Conservation (phyloP, 768 basidiomycete genomes). For the Mycena indigotica region DNA sequence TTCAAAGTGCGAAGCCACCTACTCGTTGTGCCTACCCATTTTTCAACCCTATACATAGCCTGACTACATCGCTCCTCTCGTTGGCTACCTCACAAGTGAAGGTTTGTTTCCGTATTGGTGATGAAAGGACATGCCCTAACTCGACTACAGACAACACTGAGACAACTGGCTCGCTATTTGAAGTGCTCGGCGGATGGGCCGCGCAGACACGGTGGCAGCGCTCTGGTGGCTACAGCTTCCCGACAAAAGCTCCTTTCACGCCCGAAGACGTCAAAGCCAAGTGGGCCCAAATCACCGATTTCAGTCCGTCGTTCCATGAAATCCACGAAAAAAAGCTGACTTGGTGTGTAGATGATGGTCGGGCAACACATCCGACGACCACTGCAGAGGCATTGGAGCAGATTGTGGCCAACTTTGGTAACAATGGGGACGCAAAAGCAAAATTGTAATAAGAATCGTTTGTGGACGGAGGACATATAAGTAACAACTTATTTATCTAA, state of each 20-base stretch:
- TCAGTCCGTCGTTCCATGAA: conserved; percentile 55
- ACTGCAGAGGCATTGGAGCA: conserved; percentile 78
- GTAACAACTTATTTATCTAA: no score
- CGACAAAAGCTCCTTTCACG: conserved; percentile 68
- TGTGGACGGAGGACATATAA: no score
- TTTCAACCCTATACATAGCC: conserved; percentile 49
- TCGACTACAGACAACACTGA: conserved; percentile 61
- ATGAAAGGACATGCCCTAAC: neutral
- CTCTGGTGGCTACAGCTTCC: conserved; percentile 85
- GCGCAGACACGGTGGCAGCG: conserved; percentile 94
- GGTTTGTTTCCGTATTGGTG: conserved; percentile 35
- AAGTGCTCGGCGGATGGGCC: conserved; percentile 89
- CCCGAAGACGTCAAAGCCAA: conserved; percentile 81
- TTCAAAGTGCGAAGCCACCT: conserved; percentile 63
- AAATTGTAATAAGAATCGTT: conserved; percentile 43
- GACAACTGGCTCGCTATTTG: conserved; percentile 77
- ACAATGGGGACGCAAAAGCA: conserved; percentile 51
- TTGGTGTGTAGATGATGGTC: conserved; percentile 81
- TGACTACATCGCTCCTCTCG: conserved; percentile 89
- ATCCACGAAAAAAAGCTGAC: neutral
- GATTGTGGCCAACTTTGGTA: conserved; percentile 55
- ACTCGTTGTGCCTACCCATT: neutral
- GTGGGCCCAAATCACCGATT: conserved; percentile 84
- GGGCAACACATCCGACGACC: conserved; percentile 78
- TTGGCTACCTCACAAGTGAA: conserved; percentile 85